Base-by-base conservation (phyloP, 768 basidiomycete genomes). In the Kwoniella sp. region DNA sequence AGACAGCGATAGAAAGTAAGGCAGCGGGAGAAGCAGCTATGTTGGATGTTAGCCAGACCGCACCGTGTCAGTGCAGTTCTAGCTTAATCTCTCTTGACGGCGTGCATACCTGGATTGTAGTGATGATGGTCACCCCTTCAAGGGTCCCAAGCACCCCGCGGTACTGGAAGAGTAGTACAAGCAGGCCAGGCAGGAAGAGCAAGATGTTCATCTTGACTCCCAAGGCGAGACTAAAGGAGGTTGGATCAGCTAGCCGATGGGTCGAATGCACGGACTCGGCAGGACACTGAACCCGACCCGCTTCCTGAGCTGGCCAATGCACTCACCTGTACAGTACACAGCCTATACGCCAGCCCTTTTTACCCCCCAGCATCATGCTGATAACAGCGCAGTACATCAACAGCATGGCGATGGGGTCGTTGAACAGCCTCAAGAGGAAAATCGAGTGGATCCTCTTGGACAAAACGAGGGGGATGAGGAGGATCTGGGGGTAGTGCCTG, bases 391-490 rank as follows among this genome's bases (percentile, higher is more conserved):
- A 78, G 59, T 76, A 77, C 6, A 77, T 46, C 12, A 75, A 57
- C 26, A 89, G 81, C 27, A 85, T 77, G 3, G 81, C 78, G 15
- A 87, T 71, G 0, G 88, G 88, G 70, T 99, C 95, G 68, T 96
- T 96, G 79, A 99, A 99, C 5, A 96, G 77, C 17, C 95, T 81
- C 46, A 99, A 77, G 11, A 87, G 83, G 71, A 85, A 98, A 47
- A 98, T 88, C 11, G 93, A 96, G 68, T 96, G 93, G 3, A 93
- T 78, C 46, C 95, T 80, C 75, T 96, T 98, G 80, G 89, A 92
- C 36, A 95, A 77, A 0, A 86, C 83, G 9, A 98, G 78, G 7
- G 88, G 72, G 31, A 74, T 49, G 14, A 76, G 60, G 17, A 69
- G 33, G 7, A 59, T 51, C 47, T 63, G 67, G n/a, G 65, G 64